phyloP scores from a whole-genome alignment of 2,329 filamentous ascomycete genomes.

The Helotiales sp. region DNA sequence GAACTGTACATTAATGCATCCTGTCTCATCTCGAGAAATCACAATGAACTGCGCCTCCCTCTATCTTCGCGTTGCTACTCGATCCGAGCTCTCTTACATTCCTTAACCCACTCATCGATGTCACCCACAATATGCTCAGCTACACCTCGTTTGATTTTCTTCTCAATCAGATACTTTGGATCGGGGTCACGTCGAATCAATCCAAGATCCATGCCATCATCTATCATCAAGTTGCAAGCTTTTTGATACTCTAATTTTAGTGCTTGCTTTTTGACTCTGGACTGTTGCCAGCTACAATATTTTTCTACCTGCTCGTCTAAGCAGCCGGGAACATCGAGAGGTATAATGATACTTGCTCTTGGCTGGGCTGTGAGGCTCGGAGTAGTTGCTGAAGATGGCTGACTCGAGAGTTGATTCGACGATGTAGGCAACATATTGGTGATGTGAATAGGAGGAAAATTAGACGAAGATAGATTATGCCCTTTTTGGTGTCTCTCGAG shows the following conservation, averaged over 20 bases:
- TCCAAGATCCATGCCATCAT: conserved; percentile 38
- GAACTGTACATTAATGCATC: no score
- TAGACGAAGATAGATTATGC: not conserved
- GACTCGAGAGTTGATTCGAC: no score
- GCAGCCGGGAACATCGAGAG: conserved; percentile 34
- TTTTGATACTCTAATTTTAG: conserved; percentile 39
- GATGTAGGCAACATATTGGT: conserved; percentile 1
- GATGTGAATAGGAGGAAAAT: conserved; percentile 15
- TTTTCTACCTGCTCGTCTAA: conserved; percentile 33
- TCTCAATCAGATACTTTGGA: conserved; percentile 40
- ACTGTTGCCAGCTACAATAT: conserved; percentile 41
- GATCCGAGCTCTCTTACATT: not conserved
- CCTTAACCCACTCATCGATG: conserved; percentile 36
- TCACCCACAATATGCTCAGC: conserved; percentile 43
- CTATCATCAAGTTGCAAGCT: conserved; percentile 36
- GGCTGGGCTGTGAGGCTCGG: no score
- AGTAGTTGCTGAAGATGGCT: no score
- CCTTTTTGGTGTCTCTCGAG: not conserved
- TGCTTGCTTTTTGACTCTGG: conserved; percentile 30
- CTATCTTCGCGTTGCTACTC: no score
- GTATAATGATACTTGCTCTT: no score
- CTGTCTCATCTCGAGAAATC: no score
- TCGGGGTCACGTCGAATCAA: conserved; percentile 42
- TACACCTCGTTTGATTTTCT: conserved; percentile 41
- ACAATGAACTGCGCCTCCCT: no score